A percentile compares a stretch with the other conserved stretches of the same genome.
These are phyloP conservation scores for Russula earlei DNA, from an alignment of 768 basidiomycete genomes.

Conservation along the genomic window DNA sequence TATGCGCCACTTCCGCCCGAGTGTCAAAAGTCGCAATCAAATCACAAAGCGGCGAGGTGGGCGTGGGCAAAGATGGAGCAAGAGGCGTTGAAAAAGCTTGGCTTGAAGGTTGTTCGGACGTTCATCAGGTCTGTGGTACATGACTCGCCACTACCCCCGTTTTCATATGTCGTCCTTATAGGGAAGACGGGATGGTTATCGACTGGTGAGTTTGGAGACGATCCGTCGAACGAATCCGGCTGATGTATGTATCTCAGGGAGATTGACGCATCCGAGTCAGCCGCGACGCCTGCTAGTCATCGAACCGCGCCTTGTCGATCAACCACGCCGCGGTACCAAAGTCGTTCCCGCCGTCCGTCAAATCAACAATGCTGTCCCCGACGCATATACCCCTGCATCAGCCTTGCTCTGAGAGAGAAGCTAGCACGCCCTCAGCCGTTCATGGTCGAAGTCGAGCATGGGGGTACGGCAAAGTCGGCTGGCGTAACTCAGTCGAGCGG, in stretches of 20 bases:
- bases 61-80: conserved; percentile 14
- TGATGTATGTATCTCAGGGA: background rate
- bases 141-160: background rate
- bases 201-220: conserved; percentile 11
- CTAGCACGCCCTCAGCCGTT: background rate
- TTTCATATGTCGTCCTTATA: background rate
- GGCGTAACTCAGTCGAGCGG: background rate
- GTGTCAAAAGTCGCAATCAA: conserved; percentile 7
- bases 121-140: conserved; percentile 15
- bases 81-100: conserved; percentile 4
- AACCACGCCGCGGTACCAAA: background rate
- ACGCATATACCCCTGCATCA: background rate
- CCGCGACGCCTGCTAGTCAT: conserved; percentile 6
- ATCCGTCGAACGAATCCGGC: background rate
- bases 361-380: background rate
- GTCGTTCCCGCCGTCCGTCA: background rate
- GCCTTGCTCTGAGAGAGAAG: background rate
- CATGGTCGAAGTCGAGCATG: background rate
- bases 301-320: background rate
- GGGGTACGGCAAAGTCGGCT: too few relatives aligned
- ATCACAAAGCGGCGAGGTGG: conserved; percentile 3
- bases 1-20: conserved; percentile 13
- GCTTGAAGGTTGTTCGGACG: conserved; percentile 9
- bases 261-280: background rate
- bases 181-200: conserved; percentile 22